Percentiles rank a stretch among this genome's conserved stretches.
These are phyloP conservation scores for Coffea canephora DNA, from an alignment of 257 asterid genomes.

Conservation along the genomic window DNA sequence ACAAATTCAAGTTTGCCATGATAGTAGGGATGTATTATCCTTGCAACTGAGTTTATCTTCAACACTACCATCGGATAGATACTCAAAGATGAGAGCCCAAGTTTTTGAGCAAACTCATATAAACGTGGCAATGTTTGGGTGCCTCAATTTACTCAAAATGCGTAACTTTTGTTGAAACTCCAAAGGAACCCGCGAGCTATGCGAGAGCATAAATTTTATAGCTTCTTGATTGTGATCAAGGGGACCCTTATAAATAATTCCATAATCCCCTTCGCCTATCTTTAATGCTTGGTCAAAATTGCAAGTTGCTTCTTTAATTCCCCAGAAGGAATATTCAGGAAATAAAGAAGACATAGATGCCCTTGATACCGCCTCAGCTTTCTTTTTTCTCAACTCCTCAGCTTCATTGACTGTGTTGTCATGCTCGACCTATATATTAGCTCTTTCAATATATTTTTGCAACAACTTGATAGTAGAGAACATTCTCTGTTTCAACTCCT, in stretches of 20 bases:
- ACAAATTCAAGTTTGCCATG: constrained; percentile 88
- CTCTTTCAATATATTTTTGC: constrained; percentile 75
- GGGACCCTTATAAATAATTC: constrained; percentile 66
- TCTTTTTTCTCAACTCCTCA: constrained; percentile 55
- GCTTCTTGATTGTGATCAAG: constrained; percentile 83
- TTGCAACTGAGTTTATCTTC: constrained; percentile 88
- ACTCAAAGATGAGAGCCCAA: constrained; percentile 82
- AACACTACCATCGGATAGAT: constrained; percentile 85
- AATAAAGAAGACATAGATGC: constrained; percentile 51
- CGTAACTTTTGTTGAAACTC: constrained; percentile 91
- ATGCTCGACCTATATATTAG: constrained; percentile 60
- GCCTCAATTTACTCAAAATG: constrained; percentile 82
- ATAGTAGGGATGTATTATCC: constrained; percentile 69
- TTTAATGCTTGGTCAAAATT: constrained; percentile 54
- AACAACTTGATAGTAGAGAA: constrained; percentile 68
- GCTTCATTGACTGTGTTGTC: constrained; percentile 62
- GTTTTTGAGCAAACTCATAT: constrained; percentile 88
- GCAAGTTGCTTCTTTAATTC: constrained; percentile 74
- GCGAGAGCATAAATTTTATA: constrained; percentile 63
- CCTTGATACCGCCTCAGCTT: constrained; percentile 52
- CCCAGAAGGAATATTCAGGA: constrained; percentile 62
- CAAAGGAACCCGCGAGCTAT: constrained; percentile 70
- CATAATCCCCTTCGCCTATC: constrained; percentile 91
- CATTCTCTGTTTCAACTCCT: constrained; percentile 78
- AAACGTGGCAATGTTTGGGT: constrained; percentile 78